Evolutionary conservation across 495 filamentous ascomycete genomes (phyloP).

Genomic region (Penicillium samsonianum): DNA sequence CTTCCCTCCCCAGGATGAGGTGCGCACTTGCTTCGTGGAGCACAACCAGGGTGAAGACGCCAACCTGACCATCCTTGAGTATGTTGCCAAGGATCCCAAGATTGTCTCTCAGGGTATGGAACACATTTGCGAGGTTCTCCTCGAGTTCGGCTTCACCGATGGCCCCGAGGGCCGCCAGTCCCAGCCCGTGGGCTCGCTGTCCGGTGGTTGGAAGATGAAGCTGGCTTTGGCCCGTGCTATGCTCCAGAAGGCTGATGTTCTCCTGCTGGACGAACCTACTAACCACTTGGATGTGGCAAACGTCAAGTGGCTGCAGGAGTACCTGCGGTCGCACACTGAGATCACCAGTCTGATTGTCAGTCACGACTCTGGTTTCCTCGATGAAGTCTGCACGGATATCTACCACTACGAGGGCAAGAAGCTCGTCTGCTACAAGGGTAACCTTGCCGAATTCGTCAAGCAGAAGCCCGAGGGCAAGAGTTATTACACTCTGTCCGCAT

Average conservation of each 20-base stretch:
- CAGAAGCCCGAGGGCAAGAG: slow-evolving; percentile 94
- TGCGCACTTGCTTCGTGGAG: slow-evolving; percentile 97
- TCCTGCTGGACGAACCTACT: slow-evolving; percentile 97
- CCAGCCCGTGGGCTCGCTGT: slow-evolving; percentile 87
- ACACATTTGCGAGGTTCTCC: slow-evolving; percentile 78
- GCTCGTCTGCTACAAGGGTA: slow-evolving; percentile 90
- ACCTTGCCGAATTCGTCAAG: slow-evolving; percentile 89
- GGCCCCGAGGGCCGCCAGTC: slow-evolving; percentile 86
- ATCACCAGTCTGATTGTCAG: slow-evolving; percentile 97
- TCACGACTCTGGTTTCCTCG: slow-evolving; percentile 97
- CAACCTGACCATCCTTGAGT: slow-evolving; percentile 92
- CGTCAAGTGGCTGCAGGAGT: slow-evolving; percentile 92
- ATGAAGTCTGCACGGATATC: slow-evolving; percentile 97
- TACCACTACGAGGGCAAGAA: slow-evolving; percentile 99
- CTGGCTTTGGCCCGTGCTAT: slow-evolving; percentile 93
- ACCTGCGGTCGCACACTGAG: slow-evolving; percentile 91
- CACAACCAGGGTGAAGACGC: slow-evolving; percentile 98
- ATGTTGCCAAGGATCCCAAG: slow-evolving; percentile 78
- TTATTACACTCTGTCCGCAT: slow-evolving; percentile 95
- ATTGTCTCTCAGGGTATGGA: slow-evolving; percentile 73
- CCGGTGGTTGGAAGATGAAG: slow-evolving; percentile 99
- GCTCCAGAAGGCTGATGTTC: slow-evolving; percentile 92
- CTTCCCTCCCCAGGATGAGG: slow-evolving; percentile 86
- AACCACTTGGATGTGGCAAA: slow-evolving; percentile 98
- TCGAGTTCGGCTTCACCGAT: slow-evolving; percentile 89